Evolutionary conservation across 2,329 filamentous ascomycete genomes (phyloP).

Genomic region (Coniochaeta pulveracea): DNA sequence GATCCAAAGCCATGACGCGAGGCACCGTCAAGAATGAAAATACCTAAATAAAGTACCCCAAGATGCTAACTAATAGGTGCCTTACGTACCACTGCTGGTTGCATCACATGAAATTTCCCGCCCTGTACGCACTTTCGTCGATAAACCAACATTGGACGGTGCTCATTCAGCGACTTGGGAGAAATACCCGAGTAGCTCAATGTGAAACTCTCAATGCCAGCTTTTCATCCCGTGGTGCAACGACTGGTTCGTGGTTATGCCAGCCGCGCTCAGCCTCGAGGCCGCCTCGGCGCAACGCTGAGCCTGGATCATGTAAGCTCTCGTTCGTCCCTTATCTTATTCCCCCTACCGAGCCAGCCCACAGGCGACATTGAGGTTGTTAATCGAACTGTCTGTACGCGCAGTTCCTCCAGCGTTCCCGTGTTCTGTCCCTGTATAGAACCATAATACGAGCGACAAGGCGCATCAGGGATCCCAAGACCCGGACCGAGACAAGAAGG

Average conservation of each 20-base stretch:
- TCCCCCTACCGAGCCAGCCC: no score
- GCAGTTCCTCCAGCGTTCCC: conserved; percentile 47
- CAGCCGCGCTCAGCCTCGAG: conserved; percentile 18
- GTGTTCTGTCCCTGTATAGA: conserved; percentile 46
- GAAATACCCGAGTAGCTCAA: no score
- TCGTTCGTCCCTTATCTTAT: not conserved
- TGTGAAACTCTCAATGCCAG: conserved; percentile 9
- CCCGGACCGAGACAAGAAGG: conserved; percentile 41
- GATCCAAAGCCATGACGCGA: no score
- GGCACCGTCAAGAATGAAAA: no score
- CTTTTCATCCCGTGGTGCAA: conserved; percentile 11
- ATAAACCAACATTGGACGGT: no score
- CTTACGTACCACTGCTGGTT: no score
- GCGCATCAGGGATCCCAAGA: conserved; percentile 36
- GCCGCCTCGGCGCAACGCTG: conserved; percentile 30
- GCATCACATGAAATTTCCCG: no score
- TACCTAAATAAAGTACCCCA: no score
- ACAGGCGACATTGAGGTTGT: not conserved
- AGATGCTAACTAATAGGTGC: no score
- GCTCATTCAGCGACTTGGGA: no score
- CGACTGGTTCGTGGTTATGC: conserved; percentile 24
- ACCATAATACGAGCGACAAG: conserved; percentile 42
- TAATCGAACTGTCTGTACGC: conserved; percentile 5
- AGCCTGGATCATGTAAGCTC: conserved; percentile 48
- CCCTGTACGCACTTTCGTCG: no score